These are phyloP conservation scores for Penicillium herquei DNA, from an alignment of 495 filamentous ascomycete genomes.

Conservation along the genomic window DNA sequence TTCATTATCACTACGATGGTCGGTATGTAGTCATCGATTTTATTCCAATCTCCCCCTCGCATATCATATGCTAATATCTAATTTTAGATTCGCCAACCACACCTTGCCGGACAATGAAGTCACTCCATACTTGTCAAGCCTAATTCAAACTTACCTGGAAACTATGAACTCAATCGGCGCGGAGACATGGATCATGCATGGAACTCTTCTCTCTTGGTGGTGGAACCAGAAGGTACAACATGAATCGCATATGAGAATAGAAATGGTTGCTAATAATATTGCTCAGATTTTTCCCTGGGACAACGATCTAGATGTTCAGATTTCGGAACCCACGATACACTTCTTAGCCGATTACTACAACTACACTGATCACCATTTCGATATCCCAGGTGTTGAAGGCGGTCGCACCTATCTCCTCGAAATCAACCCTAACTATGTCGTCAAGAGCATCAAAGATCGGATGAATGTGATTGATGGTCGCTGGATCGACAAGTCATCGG, in stretches of 20 bases:
- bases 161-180: slow-evolving; percentile 56
- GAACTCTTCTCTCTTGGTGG: slow-evolving; percentile 60
- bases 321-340: slow-evolving; percentile 54
- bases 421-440: slow-evolving; percentile 58
- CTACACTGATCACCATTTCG: slow-evolving; percentile 58
- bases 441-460: slow-evolving; percentile 42
- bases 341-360: slow-evolving; percentile 61
- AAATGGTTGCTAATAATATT: neutral
- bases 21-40: slow-evolving; percentile 36
- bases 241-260: neutral
- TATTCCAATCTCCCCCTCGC: neutral
- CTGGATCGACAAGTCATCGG: slow-evolving; percentile 61
- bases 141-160: slow-evolving; percentile 54
- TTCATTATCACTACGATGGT: slow-evolving; percentile 62
- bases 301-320: slow-evolving; percentile 59
- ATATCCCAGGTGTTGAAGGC: slow-evolving; percentile 39
- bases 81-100: slow-evolving; percentile 46
- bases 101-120: slow-evolving; percentile 49
- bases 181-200: slow-evolving; percentile 66
- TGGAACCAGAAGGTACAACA: slow-evolving; percentile 55
- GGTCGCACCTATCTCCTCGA: slow-evolving; percentile 56
- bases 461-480: slow-evolving; percentile 60
- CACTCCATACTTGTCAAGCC: slow-evolving; percentile 42
- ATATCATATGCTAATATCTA: slow-evolving; percentile 11
- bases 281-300: slow-evolving; percentile 60